phyloP scores from a whole-genome alignment of 768 basidiomycete genomes.

The Russula sp. region DNA sequence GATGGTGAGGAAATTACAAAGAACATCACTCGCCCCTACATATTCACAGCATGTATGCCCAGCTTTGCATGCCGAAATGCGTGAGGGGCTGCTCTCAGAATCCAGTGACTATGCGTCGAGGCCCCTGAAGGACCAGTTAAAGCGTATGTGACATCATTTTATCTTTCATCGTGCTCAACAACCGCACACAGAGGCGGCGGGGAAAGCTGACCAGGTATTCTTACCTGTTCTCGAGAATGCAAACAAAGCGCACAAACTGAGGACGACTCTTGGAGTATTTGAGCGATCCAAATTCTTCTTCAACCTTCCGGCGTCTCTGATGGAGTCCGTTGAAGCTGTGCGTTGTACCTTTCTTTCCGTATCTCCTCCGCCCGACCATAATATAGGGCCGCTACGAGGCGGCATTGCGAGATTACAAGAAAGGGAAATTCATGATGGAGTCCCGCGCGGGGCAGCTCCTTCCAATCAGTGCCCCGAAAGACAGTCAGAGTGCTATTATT shows the following conservation, averaged over 20 bases:
- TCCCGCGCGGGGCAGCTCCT: slow-evolving; percentile 82
- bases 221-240: slow-evolving; percentile 94
- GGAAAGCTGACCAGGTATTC: slow-evolving; percentile 93
- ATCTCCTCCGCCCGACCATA: not conserved
- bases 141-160: slow-evolving; percentile 45
- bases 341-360: slow-evolving; percentile 26
- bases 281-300: slow-evolving; percentile 98
- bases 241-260: slow-evolving; percentile 86
- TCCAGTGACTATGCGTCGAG: slow-evolving; percentile 77
- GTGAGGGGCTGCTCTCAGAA: slow-evolving; percentile 71
- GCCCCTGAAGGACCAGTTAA: slow-evolving; percentile 76
- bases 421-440: slow-evolving; percentile 86
- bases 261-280: slow-evolving; percentile 89
- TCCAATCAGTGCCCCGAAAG: slow-evolving; percentile 57
- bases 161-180: not conserved
- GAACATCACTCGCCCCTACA: not conserved
- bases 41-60: slow-evolving; percentile 1
- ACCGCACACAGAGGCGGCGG: slow-evolving; percentile 59
- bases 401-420: slow-evolving; percentile 93
- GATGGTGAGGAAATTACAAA: slow-evolving; percentile 51
- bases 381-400: slow-evolving; percentile 88
- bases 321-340: slow-evolving; percentile 85
- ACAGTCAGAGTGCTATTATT: slow-evolving; percentile 39
- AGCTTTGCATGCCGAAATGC: slow-evolving; percentile 93
- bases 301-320: slow-evolving; percentile 87